Conservation (phyloP, 306 rosid species). For the Cucumis hystrix region DNA sequence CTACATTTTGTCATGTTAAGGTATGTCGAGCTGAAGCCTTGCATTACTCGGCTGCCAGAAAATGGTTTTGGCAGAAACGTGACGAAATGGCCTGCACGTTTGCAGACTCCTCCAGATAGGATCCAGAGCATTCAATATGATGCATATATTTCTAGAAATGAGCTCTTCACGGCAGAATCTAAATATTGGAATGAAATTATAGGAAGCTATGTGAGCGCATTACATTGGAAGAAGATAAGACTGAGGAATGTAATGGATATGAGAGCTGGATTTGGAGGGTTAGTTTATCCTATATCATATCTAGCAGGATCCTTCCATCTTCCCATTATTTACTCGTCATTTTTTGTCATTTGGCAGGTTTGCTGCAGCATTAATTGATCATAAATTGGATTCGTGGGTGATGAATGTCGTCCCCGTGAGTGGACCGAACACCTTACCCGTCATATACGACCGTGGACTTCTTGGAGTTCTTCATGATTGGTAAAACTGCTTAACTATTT, state of each 20-base stretch:
- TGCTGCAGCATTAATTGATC: constrained; percentile 62
- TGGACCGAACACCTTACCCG: constrained; percentile 91
- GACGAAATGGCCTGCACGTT: constrained; percentile 65
- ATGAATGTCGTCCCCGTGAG: constrained; percentile 92
- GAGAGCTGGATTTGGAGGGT: constrained; percentile 99
- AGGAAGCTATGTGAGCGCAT: constrained; percentile 42
- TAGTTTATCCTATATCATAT: constrained; percentile 12
- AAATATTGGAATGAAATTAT: constrained; percentile 65
- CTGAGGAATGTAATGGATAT: constrained; percentile 92
- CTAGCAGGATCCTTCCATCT: not conserved
- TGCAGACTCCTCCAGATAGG: constrained; percentile 74
- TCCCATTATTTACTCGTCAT: constrained; percentile 9
- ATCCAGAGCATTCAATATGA: constrained; percentile 72
- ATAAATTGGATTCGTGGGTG: constrained; percentile 65
- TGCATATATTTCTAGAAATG: constrained; percentile 70
- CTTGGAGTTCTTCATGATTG: constrained; percentile 94
- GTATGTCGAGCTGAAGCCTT: constrained; percentile 73
- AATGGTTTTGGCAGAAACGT: constrained; percentile 54
- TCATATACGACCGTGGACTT: constrained; percentile 86
- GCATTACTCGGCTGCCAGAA: constrained; percentile 72
- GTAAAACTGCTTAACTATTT: constrained; percentile 22
- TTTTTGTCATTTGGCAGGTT: constrained; percentile 45
- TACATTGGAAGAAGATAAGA: constrained; percentile 54
- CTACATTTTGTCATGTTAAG: constrained; percentile 19
- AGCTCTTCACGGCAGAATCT: constrained; percentile 77